These are phyloP conservation scores for Priceomyces haplophilus DNA, from an alignment of 805 yeast genomes.

Conservation along the genomic window DNA sequence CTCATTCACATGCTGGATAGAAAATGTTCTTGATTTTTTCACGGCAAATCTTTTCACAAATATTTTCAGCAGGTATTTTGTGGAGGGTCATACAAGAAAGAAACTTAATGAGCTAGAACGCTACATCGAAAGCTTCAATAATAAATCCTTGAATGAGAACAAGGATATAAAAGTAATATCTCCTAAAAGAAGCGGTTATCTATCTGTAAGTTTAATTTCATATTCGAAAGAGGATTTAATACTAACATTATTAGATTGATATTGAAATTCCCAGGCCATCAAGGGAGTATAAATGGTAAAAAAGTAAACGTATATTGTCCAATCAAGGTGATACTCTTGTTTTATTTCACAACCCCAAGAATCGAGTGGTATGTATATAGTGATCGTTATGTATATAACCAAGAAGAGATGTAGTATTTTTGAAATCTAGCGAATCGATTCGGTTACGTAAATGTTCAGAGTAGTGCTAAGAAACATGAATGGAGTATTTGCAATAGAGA, in stretches of 20 bases:
- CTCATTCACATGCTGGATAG: slow-evolving; percentile 21
- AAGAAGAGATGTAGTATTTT: neutral
- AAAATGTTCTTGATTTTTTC: slow-evolving; percentile 41
- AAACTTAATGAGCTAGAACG: slow-evolving; percentile 40
- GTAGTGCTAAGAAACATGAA: slow-evolving; percentile 51
- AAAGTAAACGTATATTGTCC: no score
- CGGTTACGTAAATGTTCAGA: slow-evolving; percentile 8
- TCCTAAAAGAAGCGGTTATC: slow-evolving; percentile 52
- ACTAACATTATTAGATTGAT: slow-evolving; percentile 37
- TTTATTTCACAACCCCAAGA: no score
- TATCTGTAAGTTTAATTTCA: slow-evolving; percentile 38
- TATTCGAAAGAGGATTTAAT: neutral
- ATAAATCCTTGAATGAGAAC: slow-evolving; percentile 10
- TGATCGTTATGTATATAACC: neutral
- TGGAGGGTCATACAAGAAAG: slow-evolving; percentile 23
- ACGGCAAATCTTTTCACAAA: slow-evolving; percentile 33
- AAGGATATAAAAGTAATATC: slow-evolving; percentile 40
- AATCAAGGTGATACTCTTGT: no score
- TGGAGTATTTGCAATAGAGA: slow-evolving; percentile 88
- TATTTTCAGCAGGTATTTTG: slow-evolving; percentile 13
- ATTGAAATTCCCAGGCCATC: slow-evolving; percentile 45
- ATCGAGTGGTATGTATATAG: no score
- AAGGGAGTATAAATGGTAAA: neutral
- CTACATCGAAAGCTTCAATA: slow-evolving; percentile 21
- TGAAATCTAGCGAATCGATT: neutral